These are phyloP conservation scores for Rosellinia necatrix DNA, from an alignment of 2,329 filamentous ascomycete species.

Conservation along the genomic window DNA sequence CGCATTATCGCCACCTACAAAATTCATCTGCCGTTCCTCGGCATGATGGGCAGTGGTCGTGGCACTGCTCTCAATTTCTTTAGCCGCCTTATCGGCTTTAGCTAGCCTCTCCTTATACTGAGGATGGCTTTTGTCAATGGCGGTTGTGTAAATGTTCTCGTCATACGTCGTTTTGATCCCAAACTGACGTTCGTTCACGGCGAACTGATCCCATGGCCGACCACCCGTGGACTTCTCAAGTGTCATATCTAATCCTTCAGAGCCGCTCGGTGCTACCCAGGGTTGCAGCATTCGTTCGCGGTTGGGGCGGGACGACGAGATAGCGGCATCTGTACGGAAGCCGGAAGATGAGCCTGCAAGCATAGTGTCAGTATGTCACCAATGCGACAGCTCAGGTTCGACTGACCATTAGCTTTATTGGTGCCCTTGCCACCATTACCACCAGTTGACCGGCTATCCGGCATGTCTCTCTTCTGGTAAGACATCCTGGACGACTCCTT, in stretches of 20 bases:
- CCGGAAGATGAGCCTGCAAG: slow-evolving; percentile 64
- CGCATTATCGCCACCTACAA: slow-evolving; percentile 64
- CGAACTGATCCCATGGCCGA: slow-evolving; percentile 87
- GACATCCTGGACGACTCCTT: slow-evolving; percentile 39
- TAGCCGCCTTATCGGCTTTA: slow-evolving; percentile 79
- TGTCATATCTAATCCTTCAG: slow-evolving; percentile 68
- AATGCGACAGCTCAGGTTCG: not conserved
- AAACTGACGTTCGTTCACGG: slow-evolving; percentile 84
- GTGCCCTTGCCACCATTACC: slow-evolving; percentile 42
- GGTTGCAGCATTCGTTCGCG: slow-evolving; percentile 78
- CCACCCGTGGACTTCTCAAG: slow-evolving; percentile 64
- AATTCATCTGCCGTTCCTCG: slow-evolving; percentile 82
- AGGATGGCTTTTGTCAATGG: slow-evolving; percentile 83
- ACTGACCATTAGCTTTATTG: slow-evolving; percentile 48
- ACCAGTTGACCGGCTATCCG: slow-evolving; percentile 35
- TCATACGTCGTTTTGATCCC: slow-evolving; percentile 90
- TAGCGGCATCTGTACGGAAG: slow-evolving; percentile 88
- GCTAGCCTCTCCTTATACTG: slow-evolving; percentile 78
- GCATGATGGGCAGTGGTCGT: slow-evolving; percentile 81
- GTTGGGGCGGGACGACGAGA: slow-evolving; percentile 72
- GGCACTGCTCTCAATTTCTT: slow-evolving; percentile 82
- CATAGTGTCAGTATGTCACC: slow-evolving; percentile 20
- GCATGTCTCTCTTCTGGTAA: slow-evolving; percentile 39
- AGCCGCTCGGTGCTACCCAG: slow-evolving; percentile 72
- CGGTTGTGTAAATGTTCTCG: slow-evolving; percentile 92